These are phyloP conservation scores for Cyanodermella asteris DNA, from an alignment of 2,329 filamentous ascomycete genomes.

Conservation along the genomic window DNA sequence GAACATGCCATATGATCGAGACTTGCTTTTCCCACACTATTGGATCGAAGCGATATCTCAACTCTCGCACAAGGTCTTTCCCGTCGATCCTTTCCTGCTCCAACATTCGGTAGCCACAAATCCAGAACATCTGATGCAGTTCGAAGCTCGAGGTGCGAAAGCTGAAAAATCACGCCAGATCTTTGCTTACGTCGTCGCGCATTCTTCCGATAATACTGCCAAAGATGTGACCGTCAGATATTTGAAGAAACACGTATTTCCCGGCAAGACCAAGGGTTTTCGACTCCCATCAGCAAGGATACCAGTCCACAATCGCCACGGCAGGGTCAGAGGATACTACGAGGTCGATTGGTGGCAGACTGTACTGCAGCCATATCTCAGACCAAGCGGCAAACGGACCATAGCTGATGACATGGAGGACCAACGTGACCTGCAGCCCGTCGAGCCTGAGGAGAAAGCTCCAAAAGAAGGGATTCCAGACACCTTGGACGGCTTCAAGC, in stretches of 20 bases:
- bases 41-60: conserved; percentile 84
- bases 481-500: conserved; percentile 73
- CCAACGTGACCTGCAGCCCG: conserved; percentile 49
- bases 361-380: conserved; percentile 51
- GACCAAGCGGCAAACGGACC: conserved; percentile 32
- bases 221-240: conserved; percentile 93
- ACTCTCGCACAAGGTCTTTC: conserved; percentile 53
- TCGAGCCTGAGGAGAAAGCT: conserved; percentile 50
- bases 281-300: conserved; percentile 62
- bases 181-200: conserved; percentile 71
- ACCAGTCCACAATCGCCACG: conserved; percentile 53
- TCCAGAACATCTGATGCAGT: conserved; percentile 46
- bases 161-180: conserved; percentile 75
- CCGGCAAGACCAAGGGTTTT: conserved; percentile 73
- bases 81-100: conserved; percentile 53
- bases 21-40: conserved; percentile 68
- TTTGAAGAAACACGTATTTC: conserved; percentile 57
- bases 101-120: conserved; percentile 48
- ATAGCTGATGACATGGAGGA: conserved; percentile 64
- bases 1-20: conserved; percentile 41
- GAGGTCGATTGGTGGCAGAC: conserved; percentile 75
- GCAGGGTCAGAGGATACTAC: conserved; percentile 56
- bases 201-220: conserved; percentile 63
- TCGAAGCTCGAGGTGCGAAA: conserved; percentile 65
- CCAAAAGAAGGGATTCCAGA: conserved; percentile 48